These are phyloP conservation scores for Corinectria fuckeliana DNA, from an alignment of 2,329 filamentous ascomycete genomes.

Conservation along the genomic window DNA sequence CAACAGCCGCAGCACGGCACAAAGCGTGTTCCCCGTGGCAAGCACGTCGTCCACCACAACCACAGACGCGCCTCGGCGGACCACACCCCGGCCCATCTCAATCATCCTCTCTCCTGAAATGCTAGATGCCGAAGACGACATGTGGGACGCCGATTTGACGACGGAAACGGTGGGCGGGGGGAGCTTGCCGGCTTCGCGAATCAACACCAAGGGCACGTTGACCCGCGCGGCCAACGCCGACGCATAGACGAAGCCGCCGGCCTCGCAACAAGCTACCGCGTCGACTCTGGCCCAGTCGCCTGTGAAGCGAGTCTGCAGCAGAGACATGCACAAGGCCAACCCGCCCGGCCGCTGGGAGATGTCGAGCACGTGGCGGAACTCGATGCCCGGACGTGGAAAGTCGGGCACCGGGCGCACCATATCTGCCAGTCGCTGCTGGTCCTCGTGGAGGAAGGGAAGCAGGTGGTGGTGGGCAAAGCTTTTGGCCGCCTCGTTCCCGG, in stretches of 20 bases:
- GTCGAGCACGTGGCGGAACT: constrained; percentile 65
- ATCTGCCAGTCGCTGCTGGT: constrained; percentile 52
- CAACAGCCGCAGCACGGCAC: constrained; percentile 58
- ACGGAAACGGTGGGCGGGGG: constrained; percentile 61
- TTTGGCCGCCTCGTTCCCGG: constrained; percentile 46
- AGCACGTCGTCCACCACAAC: constrained; percentile 67
- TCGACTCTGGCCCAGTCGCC: constrained; percentile 55
- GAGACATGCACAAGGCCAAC: constrained; percentile 55
- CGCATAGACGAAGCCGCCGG: constrained; percentile 63
- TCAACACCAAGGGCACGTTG: constrained; percentile 52
- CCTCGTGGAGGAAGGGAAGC: constrained; percentile 53
- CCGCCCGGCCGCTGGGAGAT: constrained; percentile 60
- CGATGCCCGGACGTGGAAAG: constrained; percentile 58
- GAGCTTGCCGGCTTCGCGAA: constrained; percentile 65
- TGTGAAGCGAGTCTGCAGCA: constrained; percentile 54
- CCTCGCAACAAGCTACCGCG: constrained; percentile 60
- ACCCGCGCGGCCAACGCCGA: constrained; percentile 53
- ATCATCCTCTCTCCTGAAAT: constrained; percentile 45
- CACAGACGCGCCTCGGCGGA: constrained; percentile 50
- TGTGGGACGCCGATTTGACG: constrained; percentile 56
- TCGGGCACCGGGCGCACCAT: constrained; percentile 58
- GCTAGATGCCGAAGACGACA: constrained; percentile 52
- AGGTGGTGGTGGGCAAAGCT: constrained; percentile 51
- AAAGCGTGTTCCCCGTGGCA: constrained; percentile 61
- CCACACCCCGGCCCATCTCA: constrained; percentile 55